A percentile compares a stretch with the other conserved stretches of the same genome.
Conservation (phyloP, 2,329 filamentous ascomycete species). For the Pseudocercospora eumusae region DNA sequence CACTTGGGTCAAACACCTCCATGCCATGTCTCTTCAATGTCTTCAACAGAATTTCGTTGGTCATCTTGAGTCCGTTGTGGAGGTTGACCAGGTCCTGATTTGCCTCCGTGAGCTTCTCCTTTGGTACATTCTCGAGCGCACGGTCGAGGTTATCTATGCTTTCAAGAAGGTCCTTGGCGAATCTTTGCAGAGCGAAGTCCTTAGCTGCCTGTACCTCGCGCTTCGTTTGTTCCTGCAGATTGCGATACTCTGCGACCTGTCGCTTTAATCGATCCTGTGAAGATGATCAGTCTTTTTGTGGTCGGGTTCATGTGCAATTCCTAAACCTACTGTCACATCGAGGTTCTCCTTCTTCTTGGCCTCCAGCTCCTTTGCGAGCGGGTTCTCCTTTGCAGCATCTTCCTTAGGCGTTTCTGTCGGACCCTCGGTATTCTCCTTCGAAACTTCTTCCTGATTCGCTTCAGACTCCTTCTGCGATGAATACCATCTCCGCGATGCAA, state of each 20-base stretch:
- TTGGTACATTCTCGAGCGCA: slow-evolving; percentile 75
- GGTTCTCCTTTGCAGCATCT: slow-evolving; percentile 47
- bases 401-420: slow-evolving; percentile 20
- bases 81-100: slow-evolving; percentile 76
- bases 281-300: neutral
- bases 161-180: slow-evolving; percentile 92
- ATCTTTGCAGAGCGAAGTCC: slow-evolving; percentile 91
- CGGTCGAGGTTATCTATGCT: slow-evolving; percentile 97
- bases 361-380: slow-evolving; percentile 67
- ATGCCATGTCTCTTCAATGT: slow-evolving; percentile 93
- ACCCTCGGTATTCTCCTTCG: slow-evolving; percentile 41
- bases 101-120: slow-evolving; percentile 66
- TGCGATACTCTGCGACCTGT: slow-evolving; percentile 93
- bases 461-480: slow-evolving; percentile 46
- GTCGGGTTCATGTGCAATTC: neutral
- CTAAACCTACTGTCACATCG: slow-evolving; percentile 77
- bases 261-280: slow-evolving; percentile 89
- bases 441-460: slow-evolving; percentile 43
- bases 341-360: slow-evolving; percentile 70
- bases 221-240: slow-evolving; percentile 90
- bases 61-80: slow-evolving; percentile 92
- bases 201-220: slow-evolving; percentile 85
- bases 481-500: slow-evolving; percentile 47
- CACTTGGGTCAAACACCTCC: slow-evolving; percentile 77
- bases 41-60: slow-evolving; percentile 79